Evolutionary conservation across 179 eudicot genomes (phyloP).

Genomic region (Silene coronaria): DNA sequence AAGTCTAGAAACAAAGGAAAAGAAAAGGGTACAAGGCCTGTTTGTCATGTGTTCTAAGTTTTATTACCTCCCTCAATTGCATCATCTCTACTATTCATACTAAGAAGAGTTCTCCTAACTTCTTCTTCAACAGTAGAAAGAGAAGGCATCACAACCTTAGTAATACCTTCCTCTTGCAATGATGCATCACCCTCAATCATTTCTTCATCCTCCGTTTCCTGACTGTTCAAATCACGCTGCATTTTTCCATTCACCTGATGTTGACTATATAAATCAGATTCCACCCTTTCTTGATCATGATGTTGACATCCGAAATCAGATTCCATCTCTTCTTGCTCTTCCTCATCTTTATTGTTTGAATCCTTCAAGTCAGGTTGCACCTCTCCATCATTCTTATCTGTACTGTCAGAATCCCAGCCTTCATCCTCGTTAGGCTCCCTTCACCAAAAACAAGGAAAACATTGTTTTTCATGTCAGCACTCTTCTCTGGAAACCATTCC

Average conservation of each 20-base stretch:
- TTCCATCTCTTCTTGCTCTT: background rate
- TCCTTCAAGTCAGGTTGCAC: background rate
- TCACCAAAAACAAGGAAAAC: background rate
- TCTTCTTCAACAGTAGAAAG: slow-evolving; percentile 5
- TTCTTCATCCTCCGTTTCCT: background rate
- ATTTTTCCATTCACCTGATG: background rate
- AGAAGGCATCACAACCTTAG: background rate
- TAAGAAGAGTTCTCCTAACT: slow-evolving; percentile 7
- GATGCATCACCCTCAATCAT: background rate
- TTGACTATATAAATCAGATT: background rate
- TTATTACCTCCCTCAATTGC: background rate
- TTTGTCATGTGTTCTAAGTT: background rate
- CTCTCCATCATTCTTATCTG: background rate
- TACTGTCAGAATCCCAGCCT: background rate
- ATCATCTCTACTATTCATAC: background rate
- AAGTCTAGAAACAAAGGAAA: background rate
- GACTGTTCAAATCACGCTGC: slow-evolving; percentile 3
- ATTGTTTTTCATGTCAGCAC: background rate
- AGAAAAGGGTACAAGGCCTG: background rate
- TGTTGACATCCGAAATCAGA: background rate
- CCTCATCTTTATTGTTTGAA: background rate
- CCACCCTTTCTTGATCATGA: background rate
- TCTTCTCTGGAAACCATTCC: background rate
- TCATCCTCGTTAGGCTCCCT: background rate
- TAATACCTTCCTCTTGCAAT: slow-evolving; percentile 7